Conservation (phyloP, 768 basidiomycete species). For the Trametes coccinea region DNA sequence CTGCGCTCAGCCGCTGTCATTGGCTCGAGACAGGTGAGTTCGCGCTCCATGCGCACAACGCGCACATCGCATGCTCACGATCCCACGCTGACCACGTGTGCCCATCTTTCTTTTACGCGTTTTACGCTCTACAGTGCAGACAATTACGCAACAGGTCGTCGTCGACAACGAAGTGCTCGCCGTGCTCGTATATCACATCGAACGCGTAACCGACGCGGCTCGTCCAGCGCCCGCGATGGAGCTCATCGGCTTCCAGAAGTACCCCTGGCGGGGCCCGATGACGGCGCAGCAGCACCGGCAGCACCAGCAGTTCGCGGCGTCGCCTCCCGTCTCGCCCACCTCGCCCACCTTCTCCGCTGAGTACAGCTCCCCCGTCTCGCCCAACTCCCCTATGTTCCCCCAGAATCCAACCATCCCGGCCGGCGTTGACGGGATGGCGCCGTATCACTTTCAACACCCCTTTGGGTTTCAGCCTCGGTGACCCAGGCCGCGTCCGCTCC, state of each 20-base stretch:
- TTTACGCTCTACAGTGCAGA: constrained; percentile 40
- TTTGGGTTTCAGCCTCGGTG: constrained; percentile 8
- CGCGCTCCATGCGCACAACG: constrained; percentile 21
- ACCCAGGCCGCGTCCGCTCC: neutral
- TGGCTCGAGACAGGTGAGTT: constrained; percentile 68
- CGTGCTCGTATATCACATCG: constrained; percentile 67
- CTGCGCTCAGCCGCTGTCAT: constrained; percentile 61
- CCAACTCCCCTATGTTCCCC: constrained; percentile 11
- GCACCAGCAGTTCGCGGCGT: constrained; percentile 23
- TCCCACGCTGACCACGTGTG: constrained; percentile 33
- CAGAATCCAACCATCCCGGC: neutral
- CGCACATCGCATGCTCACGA: constrained; percentile 25
- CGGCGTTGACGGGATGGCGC: constrained; percentile 8
- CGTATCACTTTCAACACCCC: constrained; percentile 8
- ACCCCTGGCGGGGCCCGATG: constrained; percentile 29
- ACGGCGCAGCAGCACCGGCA: constrained; percentile 29
- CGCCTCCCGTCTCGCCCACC: constrained; percentile 26
- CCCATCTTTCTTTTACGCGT: neutral
- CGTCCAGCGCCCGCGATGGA: constrained; percentile 59
- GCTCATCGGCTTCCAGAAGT: constrained; percentile 53
- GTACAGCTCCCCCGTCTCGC: constrained; percentile 15
- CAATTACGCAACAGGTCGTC: constrained; percentile 70
- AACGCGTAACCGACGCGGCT: constrained; percentile 47
- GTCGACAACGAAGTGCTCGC: constrained; percentile 65
- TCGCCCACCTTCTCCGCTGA: constrained; percentile 13